Evolutionary conservation across 345 rosid genomes (phyloP).

Genomic region (Aurinia saxatilis): DNA sequence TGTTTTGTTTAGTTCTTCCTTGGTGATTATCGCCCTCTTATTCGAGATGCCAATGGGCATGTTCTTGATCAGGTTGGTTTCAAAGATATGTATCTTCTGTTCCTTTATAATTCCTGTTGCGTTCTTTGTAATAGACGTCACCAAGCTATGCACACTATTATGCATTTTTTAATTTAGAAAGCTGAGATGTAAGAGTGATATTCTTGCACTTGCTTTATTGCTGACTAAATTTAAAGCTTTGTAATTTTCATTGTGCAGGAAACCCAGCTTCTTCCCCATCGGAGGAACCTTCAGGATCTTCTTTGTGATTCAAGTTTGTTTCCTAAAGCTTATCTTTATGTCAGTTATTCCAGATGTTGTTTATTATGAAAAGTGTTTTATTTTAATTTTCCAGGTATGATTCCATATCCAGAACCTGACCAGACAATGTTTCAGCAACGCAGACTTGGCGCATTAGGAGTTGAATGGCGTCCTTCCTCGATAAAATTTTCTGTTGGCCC

Average conservation of each 20-base stretch:
- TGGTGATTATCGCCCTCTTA: slow-evolving; percentile 96
- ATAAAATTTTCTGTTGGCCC: slow-evolving; percentile 70
- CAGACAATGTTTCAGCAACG: slow-evolving; percentile 90
- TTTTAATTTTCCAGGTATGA: slow-evolving; percentile 55
- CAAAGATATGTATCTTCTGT: slow-evolving; percentile 16
- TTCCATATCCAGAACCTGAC: slow-evolving; percentile 94
- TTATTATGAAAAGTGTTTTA: slow-evolving; percentile 3
- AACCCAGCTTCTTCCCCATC: slow-evolving; percentile 77
- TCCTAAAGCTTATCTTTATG: slow-evolving; percentile 19
- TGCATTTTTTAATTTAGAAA: neutral
- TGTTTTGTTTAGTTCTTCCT: slow-evolving; percentile 73
- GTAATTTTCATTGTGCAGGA: slow-evolving; percentile 52
- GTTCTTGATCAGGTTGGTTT: slow-evolving; percentile 89
- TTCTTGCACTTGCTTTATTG: slow-evolving; percentile 3
- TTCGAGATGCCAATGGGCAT: slow-evolving; percentile 74
- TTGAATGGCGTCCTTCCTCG: slow-evolving; percentile 81
- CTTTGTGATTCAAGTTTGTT: slow-evolving; percentile 88
- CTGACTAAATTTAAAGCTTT: slow-evolving; percentile 10
- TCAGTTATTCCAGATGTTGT: slow-evolving; percentile 14
- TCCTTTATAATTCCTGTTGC: slow-evolving; percentile 9
- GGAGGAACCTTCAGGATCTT: slow-evolving; percentile 89
- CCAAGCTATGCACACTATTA: neutral
- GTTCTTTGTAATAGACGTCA: neutral
- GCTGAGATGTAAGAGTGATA: neutral
- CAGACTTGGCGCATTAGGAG: slow-evolving; percentile 84